phyloP scores from a whole-genome alignment of 177 flowering plant species.

The Viscum album region DNA sequence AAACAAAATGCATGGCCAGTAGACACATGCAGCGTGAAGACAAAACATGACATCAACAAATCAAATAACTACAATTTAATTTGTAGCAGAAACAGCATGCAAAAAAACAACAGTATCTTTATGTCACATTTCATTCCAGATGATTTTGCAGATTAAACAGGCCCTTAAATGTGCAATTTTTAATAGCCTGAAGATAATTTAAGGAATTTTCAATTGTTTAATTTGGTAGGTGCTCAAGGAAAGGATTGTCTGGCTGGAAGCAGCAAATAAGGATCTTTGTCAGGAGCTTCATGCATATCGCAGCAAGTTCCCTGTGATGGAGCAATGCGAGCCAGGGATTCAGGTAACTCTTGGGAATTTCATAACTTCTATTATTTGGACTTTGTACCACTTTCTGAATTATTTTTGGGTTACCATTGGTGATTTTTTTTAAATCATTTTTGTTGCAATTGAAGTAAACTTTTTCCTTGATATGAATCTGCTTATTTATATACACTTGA shows the following conservation, averaged over 20 bases:
- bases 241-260: slow-evolving; percentile 88
- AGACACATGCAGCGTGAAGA: too few species aligned
- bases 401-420: too few species aligned
- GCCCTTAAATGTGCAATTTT: too few species aligned
- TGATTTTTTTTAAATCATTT: neutral
- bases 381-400: too few species aligned
- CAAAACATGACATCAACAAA: too few species aligned
- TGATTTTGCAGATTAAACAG: too few species aligned
- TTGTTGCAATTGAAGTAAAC: neutral
- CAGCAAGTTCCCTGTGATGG: slow-evolving; percentile 35
- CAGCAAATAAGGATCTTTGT: slow-evolving; percentile 71
- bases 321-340: slow-evolving; percentile 37
- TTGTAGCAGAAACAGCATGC: too few species aligned
- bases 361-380: neutral
- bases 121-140: too few species aligned
- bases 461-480: neutral
- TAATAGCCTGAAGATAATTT: neutral
- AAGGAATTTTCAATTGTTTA: neutral
- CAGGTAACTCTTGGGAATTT: slow-evolving; percentile 28
- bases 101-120: too few species aligned
- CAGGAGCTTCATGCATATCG: slow-evolving; percentile 70
- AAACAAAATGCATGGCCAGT: too few species aligned
- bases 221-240: slow-evolving; percentile 64
- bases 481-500: neutral
- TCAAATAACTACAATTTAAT: too few species aligned